A percentile compares a stretch with the other conserved stretches of the same genome.
phyloP scores from a whole-genome alignment of 306 rosid genomes.

The Fragaria vesca region DNA sequence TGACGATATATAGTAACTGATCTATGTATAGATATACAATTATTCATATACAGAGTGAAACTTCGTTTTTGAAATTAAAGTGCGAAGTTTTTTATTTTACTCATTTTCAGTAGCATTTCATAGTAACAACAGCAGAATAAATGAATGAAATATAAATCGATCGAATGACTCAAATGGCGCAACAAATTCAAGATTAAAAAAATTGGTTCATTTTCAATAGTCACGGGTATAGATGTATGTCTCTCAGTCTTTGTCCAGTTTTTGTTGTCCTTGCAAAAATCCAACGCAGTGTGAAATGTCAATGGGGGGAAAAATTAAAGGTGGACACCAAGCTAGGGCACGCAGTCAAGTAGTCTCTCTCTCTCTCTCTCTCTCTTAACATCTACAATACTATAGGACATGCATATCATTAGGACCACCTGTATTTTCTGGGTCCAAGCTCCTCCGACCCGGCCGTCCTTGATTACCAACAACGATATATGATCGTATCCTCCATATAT shows the following conservation, averaged over 20 bases:
- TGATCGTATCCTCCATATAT: background rate
- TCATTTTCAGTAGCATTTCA: background rate
- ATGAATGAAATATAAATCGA: background rate
- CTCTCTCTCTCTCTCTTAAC: background rate
- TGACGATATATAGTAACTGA: too few species aligned
- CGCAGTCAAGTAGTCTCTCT: background rate
- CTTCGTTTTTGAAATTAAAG: too few species aligned
- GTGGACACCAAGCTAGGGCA: background rate
- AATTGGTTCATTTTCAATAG: background rate
- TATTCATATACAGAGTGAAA: too few species aligned
- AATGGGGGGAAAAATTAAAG: background rate
- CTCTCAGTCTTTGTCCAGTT: background rate
- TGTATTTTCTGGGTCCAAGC: constrained; percentile 5
- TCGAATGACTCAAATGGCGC: background rate
- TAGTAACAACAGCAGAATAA: background rate
- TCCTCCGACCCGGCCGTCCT: background rate
- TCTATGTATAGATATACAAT: too few species aligned
- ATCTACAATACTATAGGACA: background rate
- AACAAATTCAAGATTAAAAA: background rate
- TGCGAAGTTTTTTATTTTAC: too few species aligned
- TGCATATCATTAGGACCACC: constrained; percentile 4
- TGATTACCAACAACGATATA: background rate
- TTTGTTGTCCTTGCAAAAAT: background rate
- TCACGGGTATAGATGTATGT: background rate
- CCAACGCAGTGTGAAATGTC: background rate